phyloP scores from a whole-genome alignment of 202 grass and related monocot species.

The Setaria italica region DNA sequence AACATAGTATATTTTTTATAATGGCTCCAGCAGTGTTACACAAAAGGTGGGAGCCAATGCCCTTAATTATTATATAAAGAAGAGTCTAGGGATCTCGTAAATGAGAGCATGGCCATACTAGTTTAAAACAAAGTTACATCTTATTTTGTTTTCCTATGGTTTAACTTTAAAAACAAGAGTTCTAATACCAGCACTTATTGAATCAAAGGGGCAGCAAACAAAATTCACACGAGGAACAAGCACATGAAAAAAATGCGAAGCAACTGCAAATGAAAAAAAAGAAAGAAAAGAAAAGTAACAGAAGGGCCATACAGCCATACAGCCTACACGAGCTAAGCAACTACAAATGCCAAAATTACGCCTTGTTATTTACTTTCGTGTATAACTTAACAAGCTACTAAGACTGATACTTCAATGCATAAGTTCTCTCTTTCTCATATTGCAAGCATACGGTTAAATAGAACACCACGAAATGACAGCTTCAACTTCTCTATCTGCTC shows the following conservation, averaged over 20 bases:
- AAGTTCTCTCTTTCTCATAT: neutral
- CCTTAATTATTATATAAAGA: neutral
- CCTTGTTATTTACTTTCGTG: neutral
- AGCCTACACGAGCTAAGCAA: neutral
- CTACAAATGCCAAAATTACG: neutral
- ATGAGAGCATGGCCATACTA: conserved; percentile 4
- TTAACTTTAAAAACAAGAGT: neutral
- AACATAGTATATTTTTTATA: conserved; percentile 24
- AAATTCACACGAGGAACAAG: neutral
- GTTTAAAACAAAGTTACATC: neutral
- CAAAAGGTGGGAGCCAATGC: neutral
- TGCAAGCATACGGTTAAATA: neutral
- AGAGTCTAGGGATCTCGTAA: neutral
- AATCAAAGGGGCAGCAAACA: neutral
- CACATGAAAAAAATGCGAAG: neutral
- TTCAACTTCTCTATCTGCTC: neutral
- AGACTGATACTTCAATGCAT: neutral
- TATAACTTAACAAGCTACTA: neutral
- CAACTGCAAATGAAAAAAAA: neutral
- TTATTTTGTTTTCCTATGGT: neutral
- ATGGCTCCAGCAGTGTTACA: neutral
- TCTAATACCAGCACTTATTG: neutral
- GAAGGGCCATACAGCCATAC: neutral
- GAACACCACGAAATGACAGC: neutral
- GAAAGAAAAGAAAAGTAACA: neutral